phyloP scores from a whole-genome alignment of 73 alveolate genomes.

The Paramecium tetraurelia region DNA sequence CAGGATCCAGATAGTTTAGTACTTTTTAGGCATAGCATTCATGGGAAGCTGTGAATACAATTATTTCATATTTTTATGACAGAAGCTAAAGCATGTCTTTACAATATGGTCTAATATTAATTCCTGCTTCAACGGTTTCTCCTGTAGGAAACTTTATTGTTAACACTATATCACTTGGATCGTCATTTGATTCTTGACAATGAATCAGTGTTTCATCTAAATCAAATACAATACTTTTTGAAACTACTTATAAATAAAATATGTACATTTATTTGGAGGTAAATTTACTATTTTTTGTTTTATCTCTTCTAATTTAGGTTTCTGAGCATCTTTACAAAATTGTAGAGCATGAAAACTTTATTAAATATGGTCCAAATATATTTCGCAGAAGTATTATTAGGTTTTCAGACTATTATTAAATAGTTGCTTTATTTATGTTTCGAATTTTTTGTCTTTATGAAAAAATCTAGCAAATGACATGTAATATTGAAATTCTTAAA shows the following conservation, averaged over 20 bases:
- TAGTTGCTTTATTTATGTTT: not conserved
- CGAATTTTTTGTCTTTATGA: not conserved
- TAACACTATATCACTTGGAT: conserved; percentile 51
- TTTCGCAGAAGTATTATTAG: not conserved
- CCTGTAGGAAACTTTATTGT: conserved; percentile 52
- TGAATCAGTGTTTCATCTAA: conserved; percentile 61
- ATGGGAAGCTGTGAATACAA: conserved; percentile 93
- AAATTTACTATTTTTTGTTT: conserved; percentile 24
- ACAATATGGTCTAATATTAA: conserved; percentile 90
- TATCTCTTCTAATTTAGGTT: conserved; percentile 38
- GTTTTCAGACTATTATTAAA: conserved; percentile 22
- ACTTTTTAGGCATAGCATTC: conserved; percentile 94
- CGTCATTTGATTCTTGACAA: conserved; percentile 54
- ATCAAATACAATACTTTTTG: conserved; percentile 54
- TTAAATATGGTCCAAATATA: conserved; percentile 43
- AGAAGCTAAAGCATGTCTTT: conserved; percentile 79
- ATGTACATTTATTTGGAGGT: conserved; percentile 35
- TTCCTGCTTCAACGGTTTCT: conserved; percentile 76
- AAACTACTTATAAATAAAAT: conserved; percentile 51
- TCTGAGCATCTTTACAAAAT: conserved; percentile 29
- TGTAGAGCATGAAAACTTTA: conserved; percentile 58
- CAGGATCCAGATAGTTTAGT: conserved; percentile 89
- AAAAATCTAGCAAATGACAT: conserved; percentile 14
- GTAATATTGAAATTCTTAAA: conserved; percentile 1
- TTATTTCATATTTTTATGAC: conserved; percentile 78